phyloP scores from a whole-genome alignment of 2,329 filamentous ascomycete species.

The Phaeosphaeriaceae sp. region DNA sequence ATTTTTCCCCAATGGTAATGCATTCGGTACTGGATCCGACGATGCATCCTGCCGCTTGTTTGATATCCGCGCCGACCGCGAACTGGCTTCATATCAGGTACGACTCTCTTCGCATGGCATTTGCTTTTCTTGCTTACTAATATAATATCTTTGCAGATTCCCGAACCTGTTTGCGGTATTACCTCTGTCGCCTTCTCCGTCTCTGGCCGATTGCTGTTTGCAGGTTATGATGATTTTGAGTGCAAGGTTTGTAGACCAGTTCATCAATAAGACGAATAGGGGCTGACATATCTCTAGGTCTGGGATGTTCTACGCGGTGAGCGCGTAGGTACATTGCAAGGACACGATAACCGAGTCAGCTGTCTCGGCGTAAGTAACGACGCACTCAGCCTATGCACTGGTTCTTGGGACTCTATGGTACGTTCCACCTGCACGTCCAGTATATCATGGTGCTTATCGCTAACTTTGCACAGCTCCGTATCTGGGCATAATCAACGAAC shows the following conservation, averaged over 20 bases:
- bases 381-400: slow-evolving; percentile 98
- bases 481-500: slow-evolving; percentile 55
- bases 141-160: slow-evolving; percentile 72
- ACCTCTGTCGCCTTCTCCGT: slow-evolving; percentile 98
- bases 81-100: slow-evolving; percentile 68
- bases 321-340: slow-evolving; percentile 94
- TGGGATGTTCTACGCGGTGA: slow-evolving; percentile 98
- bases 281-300: slow-evolving; percentile 65
- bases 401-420: slow-evolving; percentile 99
- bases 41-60: slow-evolving; percentile 97
- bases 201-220: slow-evolving; percentile 91
- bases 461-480: slow-evolving; percentile 53
- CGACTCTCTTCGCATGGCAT: background rate
- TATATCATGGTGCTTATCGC: slow-evolving; percentile 16
- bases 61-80: slow-evolving; percentile 93
- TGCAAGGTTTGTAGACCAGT: slow-evolving; percentile 79
- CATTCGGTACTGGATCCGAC: slow-evolving; percentile 96
- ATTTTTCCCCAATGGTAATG: slow-evolving; percentile 98
- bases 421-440: slow-evolving; percentile 52
- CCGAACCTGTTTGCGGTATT: slow-evolving; percentile 96
- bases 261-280: slow-evolving; percentile 45
- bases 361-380: slow-evolving; percentile 99
- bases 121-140: slow-evolving; percentile 34
- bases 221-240: slow-evolving; percentile 98
- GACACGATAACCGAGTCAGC: slow-evolving; percentile 98